Evolutionary conservation across 495 filamentous ascomycete genomes (phyloP).

Genomic region (Penicillium canariense): DNA sequence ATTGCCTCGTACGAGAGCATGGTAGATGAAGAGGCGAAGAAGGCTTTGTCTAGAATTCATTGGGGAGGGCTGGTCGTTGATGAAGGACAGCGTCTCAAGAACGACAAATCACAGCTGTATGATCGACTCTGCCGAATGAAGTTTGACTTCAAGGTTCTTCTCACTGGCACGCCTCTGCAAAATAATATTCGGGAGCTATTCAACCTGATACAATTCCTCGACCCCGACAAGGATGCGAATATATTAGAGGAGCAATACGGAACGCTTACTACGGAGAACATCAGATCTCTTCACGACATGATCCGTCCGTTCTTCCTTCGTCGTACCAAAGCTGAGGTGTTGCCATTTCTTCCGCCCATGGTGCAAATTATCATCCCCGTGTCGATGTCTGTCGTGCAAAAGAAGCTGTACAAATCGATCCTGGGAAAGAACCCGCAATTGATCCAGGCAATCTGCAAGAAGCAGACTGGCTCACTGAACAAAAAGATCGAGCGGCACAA

Average conservation of each 20-base stretch:
- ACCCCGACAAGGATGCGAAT: slow-evolving; percentile 65
- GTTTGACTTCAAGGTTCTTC: slow-evolving; percentile 73
- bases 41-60: slow-evolving; percentile 61
- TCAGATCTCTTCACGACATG: slow-evolving; percentile 74
- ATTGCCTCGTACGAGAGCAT: slow-evolving; percentile 93
- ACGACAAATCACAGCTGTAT: slow-evolving; percentile 82
- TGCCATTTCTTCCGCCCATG: slow-evolving; percentile 88
- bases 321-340: slow-evolving; percentile 84
- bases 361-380: slow-evolving; percentile 92
- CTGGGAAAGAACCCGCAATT: slow-evolving; percentile 82
- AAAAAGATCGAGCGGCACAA: slow-evolving; percentile 67
- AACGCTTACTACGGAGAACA: slow-evolving; percentile 73
- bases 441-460: slow-evolving; percentile 80
- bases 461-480: slow-evolving; percentile 54
- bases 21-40: slow-evolving; percentile 60
- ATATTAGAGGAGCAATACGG: slow-evolving; percentile 71
- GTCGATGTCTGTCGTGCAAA: slow-evolving; percentile 87
- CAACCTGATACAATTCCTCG: slow-evolving; percentile 91
- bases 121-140: slow-evolving; percentile 66
- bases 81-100: slow-evolving; percentile 95
- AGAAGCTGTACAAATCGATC: slow-evolving; percentile 92
- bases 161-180: slow-evolving; percentile 90
- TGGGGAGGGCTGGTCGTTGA: slow-evolving; percentile 94
- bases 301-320: slow-evolving; percentile 81
- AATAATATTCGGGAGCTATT: slow-evolving; percentile 95